phyloP scores from a whole-genome alignment of 257 asterid genomes.

The Salvia splendens region DNA sequence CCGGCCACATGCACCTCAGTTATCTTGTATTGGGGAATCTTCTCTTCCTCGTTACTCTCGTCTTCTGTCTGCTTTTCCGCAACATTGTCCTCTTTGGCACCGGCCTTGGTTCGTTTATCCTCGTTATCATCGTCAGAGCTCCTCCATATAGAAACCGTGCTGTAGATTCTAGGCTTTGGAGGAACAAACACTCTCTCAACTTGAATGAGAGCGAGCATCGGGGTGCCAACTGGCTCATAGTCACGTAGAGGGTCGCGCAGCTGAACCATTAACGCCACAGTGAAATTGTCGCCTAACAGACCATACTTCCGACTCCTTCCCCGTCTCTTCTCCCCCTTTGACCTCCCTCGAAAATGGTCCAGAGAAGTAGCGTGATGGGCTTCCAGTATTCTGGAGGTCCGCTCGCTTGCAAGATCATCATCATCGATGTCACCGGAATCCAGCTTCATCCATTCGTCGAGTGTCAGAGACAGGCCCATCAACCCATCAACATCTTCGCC shows the following conservation, averaged over 20 bases:
- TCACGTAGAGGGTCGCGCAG: constrained; percentile 88
- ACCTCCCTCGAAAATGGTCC: constrained; percentile 65
- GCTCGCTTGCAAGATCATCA: constrained; percentile 65
- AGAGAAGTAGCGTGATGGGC: constrained; percentile 85
- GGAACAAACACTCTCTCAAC: constrained; percentile 91
- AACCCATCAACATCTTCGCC: constrained; percentile 80
- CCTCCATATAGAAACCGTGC: constrained; percentile 52
- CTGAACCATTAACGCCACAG: constrained; percentile 95
- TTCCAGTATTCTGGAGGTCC: constrained; percentile 74
- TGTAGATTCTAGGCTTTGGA: constrained; percentile 77
- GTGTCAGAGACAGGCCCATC: constrained; percentile 86
- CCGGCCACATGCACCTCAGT: constrained; percentile 88
- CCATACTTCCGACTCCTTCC: constrained; percentile 72
- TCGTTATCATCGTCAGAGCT: constrained; percentile 44
- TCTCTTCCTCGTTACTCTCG: constrained; percentile 48
- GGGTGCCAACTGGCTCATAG: constrained; percentile 91
- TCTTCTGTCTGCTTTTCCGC: constrained; percentile 50
- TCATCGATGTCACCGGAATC: constrained; percentile 90
- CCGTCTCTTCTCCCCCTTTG: constrained; percentile 75
- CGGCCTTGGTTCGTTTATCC: constrained; percentile 35
- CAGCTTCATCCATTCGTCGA: constrained; percentile 95
- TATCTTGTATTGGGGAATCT: constrained; percentile 68
- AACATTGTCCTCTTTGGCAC: constrained; percentile 31
- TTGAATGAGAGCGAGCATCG: constrained; percentile 95
- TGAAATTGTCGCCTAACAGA: constrained; percentile 84